Base-by-base conservation (phyloP, 1,284 basidiomycete genomes). In the Butyriboletus appendiculatus region DNA sequence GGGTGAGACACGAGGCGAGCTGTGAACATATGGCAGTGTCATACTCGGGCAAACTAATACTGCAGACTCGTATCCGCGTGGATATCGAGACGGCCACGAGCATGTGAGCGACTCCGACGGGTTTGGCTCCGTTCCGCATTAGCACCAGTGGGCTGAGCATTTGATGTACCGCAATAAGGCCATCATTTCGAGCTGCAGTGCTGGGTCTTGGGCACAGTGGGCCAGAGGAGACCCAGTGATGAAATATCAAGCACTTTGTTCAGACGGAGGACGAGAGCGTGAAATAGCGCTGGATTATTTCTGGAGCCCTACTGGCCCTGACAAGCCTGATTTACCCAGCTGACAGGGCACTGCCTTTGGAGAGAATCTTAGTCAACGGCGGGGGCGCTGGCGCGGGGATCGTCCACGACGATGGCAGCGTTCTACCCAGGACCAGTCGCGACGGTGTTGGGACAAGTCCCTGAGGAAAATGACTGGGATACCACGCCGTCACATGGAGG, bases 401-500 rank as follows among this genome's bases (percentile, higher is more conserved):
- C 59, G 59, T 30, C 50, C 42, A 58, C 58, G 65, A 63, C 62
- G 63, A 75, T 75, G 75, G 65, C 69, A 48, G 59, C 67, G 38
- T 59, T 69, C 50, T 75, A 73, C 62, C 67, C 75, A 11, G 62
- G 67, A 18, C 66, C 70, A 46, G 55, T 72, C 49, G 67, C 67
- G 53, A 63, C 62, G 47, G 50, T 47, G 51, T 28, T 68, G 40
- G 60, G 69, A 1, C 62, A 51, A 38, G 69, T 68, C 14, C 65
- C 56, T 4, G 69, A 68, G 18, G 66, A 71, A 48, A 55, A 40
- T 40, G 63, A 70, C 38, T 74, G 77, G 55, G 65, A 75, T 50
- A 68, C 73, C 55, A 80, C 81, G 22, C 80, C 84, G 51, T 79
- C 76, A 39, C 82, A 86, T 68, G 82, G 81, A 57, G 81, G 81